Base-by-base conservation (phyloP, 495 filamentous ascomycete genomes). In the Tuber brumale region DNA sequence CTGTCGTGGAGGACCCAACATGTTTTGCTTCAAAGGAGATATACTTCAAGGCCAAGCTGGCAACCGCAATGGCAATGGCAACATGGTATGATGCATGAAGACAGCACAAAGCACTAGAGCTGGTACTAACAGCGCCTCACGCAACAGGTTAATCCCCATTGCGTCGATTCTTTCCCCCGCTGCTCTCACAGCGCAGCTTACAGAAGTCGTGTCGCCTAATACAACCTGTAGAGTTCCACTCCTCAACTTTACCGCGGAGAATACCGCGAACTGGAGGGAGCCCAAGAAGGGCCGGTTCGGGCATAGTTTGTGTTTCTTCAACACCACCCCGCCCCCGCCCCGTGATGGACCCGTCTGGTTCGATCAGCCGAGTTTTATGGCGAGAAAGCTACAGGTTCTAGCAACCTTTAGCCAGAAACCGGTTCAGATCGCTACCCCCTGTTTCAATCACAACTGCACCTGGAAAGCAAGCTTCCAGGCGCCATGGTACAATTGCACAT, bases 401-500 rank as follows among this genome's bases (percentile, higher is more conserved):
- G 75, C 78, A 39, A 76, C 76, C 35, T 82, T 82, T 51, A 61
- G 80, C 0, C 57, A 82, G 39, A 78, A 78, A 41, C 61, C 76
- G 43, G 75, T 77, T 70, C 70, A 70, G 39, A 76, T 76, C 51
- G 4, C 16, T 14, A 75, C 75, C n/a, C 84, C 74, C 43, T 84
- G 82, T 48, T 23, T 48, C 0, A 81, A 84, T 21, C 85, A 77
- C 75, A 85, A 85, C 71, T 85, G 85, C 66, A 84, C 84, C 0
- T 85, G 84, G 75, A 48, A 37, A 0, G 76, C 82, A 69, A 70
- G 69, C 18, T 85, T 85, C 42, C 31, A 76, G 19, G 85, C 75
- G 8, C 85, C 85, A 3, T 85, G 84, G 51, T 85, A 85, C 75
- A 85, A 84, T 73, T 85, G 85, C 81, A 35, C 84, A 66, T 61